These are phyloP conservation scores for Cryphonectria naterciae DNA, from an alignment of 2,329 filamentous ascomycete species.

Conservation along the genomic window DNA sequence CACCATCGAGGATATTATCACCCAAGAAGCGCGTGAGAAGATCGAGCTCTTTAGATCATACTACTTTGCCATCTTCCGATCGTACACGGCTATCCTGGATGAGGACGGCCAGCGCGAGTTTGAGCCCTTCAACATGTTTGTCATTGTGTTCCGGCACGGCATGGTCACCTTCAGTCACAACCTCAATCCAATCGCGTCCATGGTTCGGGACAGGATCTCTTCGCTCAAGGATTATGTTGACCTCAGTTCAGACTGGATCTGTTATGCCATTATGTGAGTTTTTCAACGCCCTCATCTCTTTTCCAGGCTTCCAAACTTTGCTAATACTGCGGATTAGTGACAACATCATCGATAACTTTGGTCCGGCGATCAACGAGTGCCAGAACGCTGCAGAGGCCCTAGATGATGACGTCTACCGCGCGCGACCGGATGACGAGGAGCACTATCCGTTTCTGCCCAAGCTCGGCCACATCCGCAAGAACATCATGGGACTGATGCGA, in stretches of 20 bases:
- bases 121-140: conserved; percentile 95
- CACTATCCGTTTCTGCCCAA: conserved; percentile 76
- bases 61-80: conserved; percentile 97
- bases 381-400: conserved; percentile 90
- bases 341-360: conserved; percentile 96
- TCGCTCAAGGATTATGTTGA: conserved; percentile 94
- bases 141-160: conserved; percentile 94
- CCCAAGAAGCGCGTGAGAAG: conserved; percentile 95
- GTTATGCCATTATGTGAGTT: conserved; percentile 91
- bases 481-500: conserved; percentile 90
- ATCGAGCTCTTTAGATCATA: conserved; percentile 97
- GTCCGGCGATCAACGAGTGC: conserved; percentile 83
- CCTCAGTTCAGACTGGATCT: conserved; percentile 97
- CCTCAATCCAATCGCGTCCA: conserved; percentile 82
- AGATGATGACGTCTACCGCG: conserved; percentile 93
- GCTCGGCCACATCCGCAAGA: conserved; percentile 90
- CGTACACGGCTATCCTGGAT: conserved; percentile 80
- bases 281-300: neutral
- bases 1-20: conserved; percentile 94
- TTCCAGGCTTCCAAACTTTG: neutral
- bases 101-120: conserved; percentile 81
- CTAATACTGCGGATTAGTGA: conserved; percentile 59
- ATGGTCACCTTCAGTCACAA: conserved; percentile 93
- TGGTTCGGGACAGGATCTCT: conserved; percentile 89
- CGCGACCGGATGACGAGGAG: conserved; percentile 81